Evolutionary conservation across 768 basidiomycete species (phyloP), one percentile per base, ranked within the genome.

Genomic region (Gymnopilus junonius): DNA sequence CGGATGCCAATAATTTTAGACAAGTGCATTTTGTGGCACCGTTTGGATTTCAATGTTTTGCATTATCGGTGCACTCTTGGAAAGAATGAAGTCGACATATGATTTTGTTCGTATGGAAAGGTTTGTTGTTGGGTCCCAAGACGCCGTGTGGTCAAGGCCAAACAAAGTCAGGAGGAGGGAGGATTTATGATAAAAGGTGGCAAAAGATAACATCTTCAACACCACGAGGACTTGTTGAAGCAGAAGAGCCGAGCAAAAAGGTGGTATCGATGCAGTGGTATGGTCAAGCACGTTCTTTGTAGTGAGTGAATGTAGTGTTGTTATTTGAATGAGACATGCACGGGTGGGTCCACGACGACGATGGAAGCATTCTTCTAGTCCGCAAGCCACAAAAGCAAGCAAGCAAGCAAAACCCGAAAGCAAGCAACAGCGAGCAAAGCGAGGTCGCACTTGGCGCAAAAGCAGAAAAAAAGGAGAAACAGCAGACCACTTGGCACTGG

Each of bases 191-290:
- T 11, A 6, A 12, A 12, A 35, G 34, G 34, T 35, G 34, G 34
- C n/a, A n/a, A n/a, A n/a, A n/a, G n/a, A n/a, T n/a, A n/a, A n/a
- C n/a, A n/a, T n/a, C n/a, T n/a, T n/a, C n/a, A n/a, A n/a, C n/a
- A n/a, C n/a, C n/a, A n/a, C n/a, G n/a, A n/a, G n/a, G n/a, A n/a
- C n/a, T n/a, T n/a, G n/a, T n/a, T n/a, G n/a, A n/a, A n/a, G n/a
- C n/a, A n/a, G n/a, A n/a, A 27, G 31, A 23, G 35, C 25, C 50
- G 61, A 21, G 40, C 25, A 31, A 14, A 10, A 46, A 58, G 20
- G 29, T 27, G 42, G 43, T 43, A 58, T 43, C 39, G 43, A 58
- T 27, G 46, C 31, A 45, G 23, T 53, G 58, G 58, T 59, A 59
- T 59, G n/a, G 58, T 39, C 17, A 29, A 37, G 57, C 20, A 51